Conservation (phyloP, 129 eudicot species). For the Oenanthe sinensis region DNA sequence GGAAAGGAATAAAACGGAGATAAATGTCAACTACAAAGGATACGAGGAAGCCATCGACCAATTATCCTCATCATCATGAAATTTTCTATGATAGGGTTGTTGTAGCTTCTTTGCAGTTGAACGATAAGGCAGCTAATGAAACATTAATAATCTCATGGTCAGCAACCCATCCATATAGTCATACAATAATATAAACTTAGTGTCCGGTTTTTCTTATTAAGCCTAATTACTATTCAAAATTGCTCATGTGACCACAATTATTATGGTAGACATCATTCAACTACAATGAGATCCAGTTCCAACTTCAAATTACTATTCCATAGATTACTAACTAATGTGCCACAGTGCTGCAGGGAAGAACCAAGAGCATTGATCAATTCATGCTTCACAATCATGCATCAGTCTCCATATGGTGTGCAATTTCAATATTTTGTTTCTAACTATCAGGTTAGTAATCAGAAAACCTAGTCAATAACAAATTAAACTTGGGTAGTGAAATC, state of each 20-base stretch:
- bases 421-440: neutral
- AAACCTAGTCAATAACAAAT: neutral
- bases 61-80: constrained; percentile 72
- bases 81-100: constrained; percentile 24
- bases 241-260: neutral
- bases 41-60: constrained; percentile 98
- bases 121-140: constrained; percentile 40
- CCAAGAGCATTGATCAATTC: neutral
- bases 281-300: neutral
- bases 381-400: neutral
- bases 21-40: constrained; percentile 37
- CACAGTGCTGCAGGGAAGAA: neutral
- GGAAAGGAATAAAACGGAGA: neutral
- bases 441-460: neutral
- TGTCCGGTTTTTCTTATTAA: neutral
- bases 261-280: neutral
- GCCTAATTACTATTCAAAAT: neutral
- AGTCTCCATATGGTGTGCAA: neutral
- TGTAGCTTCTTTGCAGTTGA: constrained; percentile 34
- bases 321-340: neutral
- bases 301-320: neutral
- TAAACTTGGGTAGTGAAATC: neutral
- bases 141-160: constrained; percentile 14
- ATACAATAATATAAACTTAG: neutral
- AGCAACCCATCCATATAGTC: constrained; percentile 13